Percentiles rank a stretch among this genome's conserved stretches.
phyloP scores from a whole-genome alignment of 129 eudicot genomes.

The Helichrysum umbraculigerum region DNA sequence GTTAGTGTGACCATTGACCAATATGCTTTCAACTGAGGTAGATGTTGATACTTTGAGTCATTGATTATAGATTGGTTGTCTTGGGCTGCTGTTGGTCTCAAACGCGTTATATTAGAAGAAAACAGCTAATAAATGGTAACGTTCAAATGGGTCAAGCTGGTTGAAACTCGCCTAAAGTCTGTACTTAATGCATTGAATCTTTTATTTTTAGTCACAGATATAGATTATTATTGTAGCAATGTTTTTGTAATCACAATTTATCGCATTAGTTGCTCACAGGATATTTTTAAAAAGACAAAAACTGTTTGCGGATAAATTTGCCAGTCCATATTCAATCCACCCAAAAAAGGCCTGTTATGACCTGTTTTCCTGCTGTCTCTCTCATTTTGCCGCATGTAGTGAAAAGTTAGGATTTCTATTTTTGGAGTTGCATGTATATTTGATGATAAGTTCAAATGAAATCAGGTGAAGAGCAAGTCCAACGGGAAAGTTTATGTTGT shows the following conservation, averaged over 20 bases:
- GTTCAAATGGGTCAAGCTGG: not conserved
- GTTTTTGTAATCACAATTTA: not conserved
- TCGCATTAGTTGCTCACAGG: not conserved
- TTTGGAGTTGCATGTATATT: not conserved
- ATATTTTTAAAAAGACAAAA: not conserved
- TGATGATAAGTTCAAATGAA: not conserved
- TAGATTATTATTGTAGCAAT: not conserved
- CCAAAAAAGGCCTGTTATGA: not conserved
- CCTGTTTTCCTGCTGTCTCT: not conserved
- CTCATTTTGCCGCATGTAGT: not conserved
- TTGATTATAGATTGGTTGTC: not conserved
- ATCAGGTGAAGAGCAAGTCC: conserved; percentile 61
- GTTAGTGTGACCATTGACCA: conserved; percentile 30
- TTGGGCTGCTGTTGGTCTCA: not conserved
- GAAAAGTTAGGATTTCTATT: not conserved
- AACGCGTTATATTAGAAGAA: not conserved
- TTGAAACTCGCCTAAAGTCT: not conserved
- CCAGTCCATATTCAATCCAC: not conserved
- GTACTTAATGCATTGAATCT: not conserved
- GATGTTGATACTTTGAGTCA: not conserved
- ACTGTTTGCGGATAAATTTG: not conserved
- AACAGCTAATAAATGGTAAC: not conserved
- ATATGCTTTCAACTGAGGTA: not conserved
- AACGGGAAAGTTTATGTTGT: conserved; percentile 38
- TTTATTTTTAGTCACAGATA: not conserved